These are phyloP conservation scores for Curvularia sp. DNA, from an alignment of 2,329 filamentous ascomycete genomes.

Conservation along the genomic window DNA sequence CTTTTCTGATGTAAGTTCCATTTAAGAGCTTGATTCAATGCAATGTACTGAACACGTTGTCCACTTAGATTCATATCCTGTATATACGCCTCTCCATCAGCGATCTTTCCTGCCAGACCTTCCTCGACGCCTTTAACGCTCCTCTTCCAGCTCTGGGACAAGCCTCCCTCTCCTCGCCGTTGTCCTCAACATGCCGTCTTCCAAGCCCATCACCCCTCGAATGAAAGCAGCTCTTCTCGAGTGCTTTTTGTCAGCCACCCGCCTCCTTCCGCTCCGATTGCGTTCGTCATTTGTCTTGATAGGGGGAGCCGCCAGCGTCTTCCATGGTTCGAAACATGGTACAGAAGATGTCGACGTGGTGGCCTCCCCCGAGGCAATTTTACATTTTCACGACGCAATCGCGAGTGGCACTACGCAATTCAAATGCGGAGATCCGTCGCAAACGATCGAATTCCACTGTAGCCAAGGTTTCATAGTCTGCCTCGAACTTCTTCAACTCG, in stretches of 20 bases:
- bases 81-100: no score
- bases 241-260: slow-evolving; percentile 5
- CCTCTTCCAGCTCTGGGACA: no score
- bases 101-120: no score
- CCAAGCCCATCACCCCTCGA: neutral
- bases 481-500: slow-evolving; percentile 1
- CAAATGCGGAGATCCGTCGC: neutral
- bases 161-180: no score
- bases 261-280: slow-evolving; percentile 5
- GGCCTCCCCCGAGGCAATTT: neutral
- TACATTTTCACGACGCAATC: neutral
- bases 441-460: neutral
- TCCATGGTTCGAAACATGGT: neutral
- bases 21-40: no score
- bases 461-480: no score
- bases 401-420: slow-evolving; percentile 3
- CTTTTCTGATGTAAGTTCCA: no score
- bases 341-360: slow-evolving; percentile 3
- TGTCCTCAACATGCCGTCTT: neutral
- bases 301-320: slow-evolving; percentile 2
- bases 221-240: slow-evolving; percentile 4
- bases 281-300: slow-evolving; percentile 2
- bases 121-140: no score
- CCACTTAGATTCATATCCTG: no score
- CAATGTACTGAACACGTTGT: no score